A percentile compares a stretch with the other conserved stretches of the same genome.
These are phyloP conservation scores for Aureobasidium sp. DNA, from an alignment of 2,329 filamentous ascomycete species.

Conservation along the genomic window DNA sequence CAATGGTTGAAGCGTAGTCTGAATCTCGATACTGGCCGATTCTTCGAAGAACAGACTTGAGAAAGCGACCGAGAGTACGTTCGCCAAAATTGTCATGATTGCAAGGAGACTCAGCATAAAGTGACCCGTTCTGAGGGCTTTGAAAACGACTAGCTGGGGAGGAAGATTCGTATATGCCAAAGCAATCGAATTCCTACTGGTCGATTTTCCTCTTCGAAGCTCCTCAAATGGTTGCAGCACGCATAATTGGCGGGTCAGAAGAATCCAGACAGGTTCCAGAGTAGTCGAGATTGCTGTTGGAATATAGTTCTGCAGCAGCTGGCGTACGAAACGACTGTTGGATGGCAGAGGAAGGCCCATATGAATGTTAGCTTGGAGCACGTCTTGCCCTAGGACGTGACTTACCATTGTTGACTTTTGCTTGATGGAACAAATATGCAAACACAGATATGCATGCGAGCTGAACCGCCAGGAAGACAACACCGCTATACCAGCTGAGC, in stretches of 20 bases:
- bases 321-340: slow-evolving; percentile 28
- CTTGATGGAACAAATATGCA: neutral
- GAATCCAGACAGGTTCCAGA: slow-evolving; percentile 49
- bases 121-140: slow-evolving; percentile 40
- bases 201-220: slow-evolving; percentile 35
- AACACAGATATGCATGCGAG: neutral
- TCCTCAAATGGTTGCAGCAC: slow-evolving; percentile 48
- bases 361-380: slow-evolving; percentile 11
- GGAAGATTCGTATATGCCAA: slow-evolving; percentile 48
- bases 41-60: slow-evolving; percentile 44
- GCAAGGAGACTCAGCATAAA: slow-evolving; percentile 42
- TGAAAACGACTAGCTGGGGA: slow-evolving; percentile 43
- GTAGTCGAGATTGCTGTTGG: slow-evolving; percentile 48
- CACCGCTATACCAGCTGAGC: neutral
- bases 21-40: slow-evolving; percentile 8
- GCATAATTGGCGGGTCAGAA: slow-evolving; percentile 47
- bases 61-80: slow-evolving; percentile 46
- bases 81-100: slow-evolving; percentile 40
- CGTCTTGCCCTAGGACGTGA: neutral
- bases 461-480: neutral
- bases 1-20: slow-evolving; percentile 14
- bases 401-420: neutral
- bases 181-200: slow-evolving; percentile 26
- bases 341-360: slow-evolving; percentile 32
- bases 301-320: slow-evolving; percentile 42